Conservation (phyloP, 1,284 basidiomycete genomes). For the Schizophyllum amplum region DNA sequence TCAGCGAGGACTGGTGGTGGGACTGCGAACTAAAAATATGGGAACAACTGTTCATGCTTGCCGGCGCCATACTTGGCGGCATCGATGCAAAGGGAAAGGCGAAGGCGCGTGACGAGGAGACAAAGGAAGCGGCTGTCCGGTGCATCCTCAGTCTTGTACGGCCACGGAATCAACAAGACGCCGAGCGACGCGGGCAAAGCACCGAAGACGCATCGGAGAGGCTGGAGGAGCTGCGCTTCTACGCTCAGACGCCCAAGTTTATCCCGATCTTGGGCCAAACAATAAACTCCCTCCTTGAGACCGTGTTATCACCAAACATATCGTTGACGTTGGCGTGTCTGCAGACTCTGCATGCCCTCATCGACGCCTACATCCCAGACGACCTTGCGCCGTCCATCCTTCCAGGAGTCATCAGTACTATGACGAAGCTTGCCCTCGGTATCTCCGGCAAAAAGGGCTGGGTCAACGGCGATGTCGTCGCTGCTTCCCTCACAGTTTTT, state of each 20-base stretch:
- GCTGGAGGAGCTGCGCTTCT: conserved; percentile 35
- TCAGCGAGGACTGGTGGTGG: conserved; percentile 79
- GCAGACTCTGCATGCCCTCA: conserved; percentile 45
- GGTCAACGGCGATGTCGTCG: conserved; percentile 58
- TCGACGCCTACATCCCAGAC: conserved; percentile 55
- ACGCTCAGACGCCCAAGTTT: conserved; percentile 42
- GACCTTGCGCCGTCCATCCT: conserved; percentile 65
- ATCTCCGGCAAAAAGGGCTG: conserved; percentile 45
- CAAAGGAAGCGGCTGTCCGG: conserved; percentile 54
- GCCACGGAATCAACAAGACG: conserved; percentile 33
- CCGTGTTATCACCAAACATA: conserved; percentile 46
- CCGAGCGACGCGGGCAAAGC: conserved; percentile 18
- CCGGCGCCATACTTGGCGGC: conserved; percentile 58
- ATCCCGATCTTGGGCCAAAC: conserved; percentile 80
- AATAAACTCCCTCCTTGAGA: conserved; percentile 59
- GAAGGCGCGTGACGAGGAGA: conserved; percentile 67
- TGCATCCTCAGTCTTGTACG: conserved; percentile 54
- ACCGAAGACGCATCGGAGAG: conserved; percentile 25
- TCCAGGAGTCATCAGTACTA: conserved; percentile 73
- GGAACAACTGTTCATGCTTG: conserved; percentile 82
- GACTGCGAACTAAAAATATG: conserved; percentile 54
- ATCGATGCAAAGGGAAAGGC: conserved; percentile 52
- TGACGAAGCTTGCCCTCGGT: conserved; percentile 61
- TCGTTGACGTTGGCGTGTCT: conserved; percentile 61
- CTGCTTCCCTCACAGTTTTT: conserved; percentile 50